Evolutionary conservation across 148 eudicot species (phyloP).

Genomic region (Tetragonia tetragonoides): DNA sequence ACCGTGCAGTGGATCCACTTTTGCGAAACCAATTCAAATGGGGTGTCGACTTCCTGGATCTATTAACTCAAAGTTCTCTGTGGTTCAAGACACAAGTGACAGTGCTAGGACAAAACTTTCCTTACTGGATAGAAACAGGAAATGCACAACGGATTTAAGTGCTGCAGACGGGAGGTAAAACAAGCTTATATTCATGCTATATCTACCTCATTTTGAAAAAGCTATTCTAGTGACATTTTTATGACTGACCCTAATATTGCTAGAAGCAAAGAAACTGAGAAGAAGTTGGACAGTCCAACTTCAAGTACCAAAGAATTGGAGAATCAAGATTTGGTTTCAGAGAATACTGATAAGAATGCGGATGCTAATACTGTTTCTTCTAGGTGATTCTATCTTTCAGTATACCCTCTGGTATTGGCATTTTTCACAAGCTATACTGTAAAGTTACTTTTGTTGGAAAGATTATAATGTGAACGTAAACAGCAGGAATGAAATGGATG

Average conservation of each 20-base stretch:
- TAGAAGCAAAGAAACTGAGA: constrained; percentile 29
- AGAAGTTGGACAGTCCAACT: constrained; percentile 25
- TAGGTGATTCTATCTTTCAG: constrained; percentile 17
- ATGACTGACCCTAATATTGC: constrained; percentile 27
- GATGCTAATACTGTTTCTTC: constrained; percentile 18
- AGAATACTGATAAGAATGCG: constrained; percentile 31
- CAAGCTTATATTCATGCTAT: constrained; percentile 4
- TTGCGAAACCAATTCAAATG: constrained; percentile 23
- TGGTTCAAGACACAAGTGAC: constrained; percentile 31
- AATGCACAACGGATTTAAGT: constrained; percentile 17
- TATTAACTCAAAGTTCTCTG: constrained; percentile 36
- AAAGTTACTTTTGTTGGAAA: background rate
- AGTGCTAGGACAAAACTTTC: constrained; percentile 33
- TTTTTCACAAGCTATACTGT: background rate
- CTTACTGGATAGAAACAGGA: constrained; percentile 28
- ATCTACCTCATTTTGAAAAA: background rate
- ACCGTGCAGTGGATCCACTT: constrained; percentile 42
- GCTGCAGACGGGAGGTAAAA: constrained; percentile 40
- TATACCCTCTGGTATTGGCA: background rate
- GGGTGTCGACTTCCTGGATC: constrained; percentile 29
- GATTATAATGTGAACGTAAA: constrained; percentile 22
- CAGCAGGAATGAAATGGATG: constrained; percentile 27
- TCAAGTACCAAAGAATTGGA: constrained; percentile 33
- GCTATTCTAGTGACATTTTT: background rate
- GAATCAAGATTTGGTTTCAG: constrained; percentile 21